These are phyloP conservation scores for Fusarium poae DNA, from an alignment of 2,329 filamentous ascomycete genomes.

Conservation along the genomic window DNA sequence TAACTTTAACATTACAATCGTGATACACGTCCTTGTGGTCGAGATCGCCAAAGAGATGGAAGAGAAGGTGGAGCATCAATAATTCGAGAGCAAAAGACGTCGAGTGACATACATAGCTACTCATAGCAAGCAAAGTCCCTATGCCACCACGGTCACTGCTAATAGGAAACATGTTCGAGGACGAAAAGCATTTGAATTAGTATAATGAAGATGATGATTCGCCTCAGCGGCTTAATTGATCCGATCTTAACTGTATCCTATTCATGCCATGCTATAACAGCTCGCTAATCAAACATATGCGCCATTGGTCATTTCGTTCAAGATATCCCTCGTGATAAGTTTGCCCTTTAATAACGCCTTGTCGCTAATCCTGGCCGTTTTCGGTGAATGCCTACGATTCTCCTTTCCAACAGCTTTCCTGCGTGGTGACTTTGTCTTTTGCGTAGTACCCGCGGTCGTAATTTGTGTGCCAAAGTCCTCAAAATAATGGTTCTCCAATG, in stretches of 20 bases:
- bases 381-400: constrained; percentile 64
- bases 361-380: constrained; percentile 69
- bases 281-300: constrained; percentile 52
- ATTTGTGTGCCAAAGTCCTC: constrained; percentile 68
- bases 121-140: constrained; percentile 56
- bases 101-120: constrained; percentile 70
- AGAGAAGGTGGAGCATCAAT: constrained; percentile 34
- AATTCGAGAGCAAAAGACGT: constrained; percentile 59
- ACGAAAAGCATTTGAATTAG: constrained; percentile 46
- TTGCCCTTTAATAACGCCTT: constrained; percentile 74
- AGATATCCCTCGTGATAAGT: constrained; percentile 79
- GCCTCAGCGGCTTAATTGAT: constrained; percentile 34
- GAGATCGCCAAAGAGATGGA: constrained; percentile 59
- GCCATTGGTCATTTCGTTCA: constrained; percentile 75
- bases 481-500: constrained; percentile 76
- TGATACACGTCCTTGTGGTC: constrained; percentile 32
- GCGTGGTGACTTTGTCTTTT: constrained; percentile 48
- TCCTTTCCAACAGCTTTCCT: constrained; percentile 57
- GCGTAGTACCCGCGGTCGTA: constrained; percentile 52
- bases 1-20: neutral
- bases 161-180: constrained; percentile 52
- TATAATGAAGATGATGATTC: constrained; percentile 40
- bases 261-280: constrained; percentile 29
- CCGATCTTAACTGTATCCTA: constrained; percentile 23
- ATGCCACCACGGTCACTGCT: neutral